These are phyloP conservation scores for Colletotrichum sp. DNA, from an alignment of 2,329 filamentous ascomycete species.

Conservation along the genomic window DNA sequence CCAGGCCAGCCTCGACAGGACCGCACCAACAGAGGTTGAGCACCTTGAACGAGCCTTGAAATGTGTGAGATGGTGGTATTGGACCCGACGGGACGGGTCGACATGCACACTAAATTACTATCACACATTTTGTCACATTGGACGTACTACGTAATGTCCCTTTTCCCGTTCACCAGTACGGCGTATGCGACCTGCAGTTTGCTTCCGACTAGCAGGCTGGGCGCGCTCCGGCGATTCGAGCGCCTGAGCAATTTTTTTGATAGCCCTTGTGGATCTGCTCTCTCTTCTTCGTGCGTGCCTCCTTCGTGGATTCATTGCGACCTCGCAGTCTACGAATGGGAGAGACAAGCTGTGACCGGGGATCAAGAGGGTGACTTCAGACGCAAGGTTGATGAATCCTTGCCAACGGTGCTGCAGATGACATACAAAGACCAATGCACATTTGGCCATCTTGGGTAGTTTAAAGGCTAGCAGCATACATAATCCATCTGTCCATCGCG, in stretches of 20 bases:
- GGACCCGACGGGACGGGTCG: neutral
- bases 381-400: neutral
- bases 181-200: neutral
- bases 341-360: neutral
- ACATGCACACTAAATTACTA: neutral
- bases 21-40: neutral
- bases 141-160: neutral
- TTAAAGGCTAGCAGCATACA: neutral
- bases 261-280: neutral
- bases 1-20: neutral
- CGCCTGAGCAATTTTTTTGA: neutral
- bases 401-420: neutral
- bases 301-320: neutral
- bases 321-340: neutral
- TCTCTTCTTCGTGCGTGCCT: neutral
- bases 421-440: neutral
- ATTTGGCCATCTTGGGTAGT: neutral
- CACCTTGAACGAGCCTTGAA: neutral
- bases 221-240: neutral
- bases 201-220: neutral
- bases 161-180: neutral
- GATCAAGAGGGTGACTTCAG: neutral
- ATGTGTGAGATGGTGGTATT: neutral
- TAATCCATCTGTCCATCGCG: neutral
- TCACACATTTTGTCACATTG: conserved; percentile 7